These are phyloP conservation scores for Epichloe sp. DNA, from an alignment of 2,329 filamentous ascomycete species.

Conservation along the genomic window DNA sequence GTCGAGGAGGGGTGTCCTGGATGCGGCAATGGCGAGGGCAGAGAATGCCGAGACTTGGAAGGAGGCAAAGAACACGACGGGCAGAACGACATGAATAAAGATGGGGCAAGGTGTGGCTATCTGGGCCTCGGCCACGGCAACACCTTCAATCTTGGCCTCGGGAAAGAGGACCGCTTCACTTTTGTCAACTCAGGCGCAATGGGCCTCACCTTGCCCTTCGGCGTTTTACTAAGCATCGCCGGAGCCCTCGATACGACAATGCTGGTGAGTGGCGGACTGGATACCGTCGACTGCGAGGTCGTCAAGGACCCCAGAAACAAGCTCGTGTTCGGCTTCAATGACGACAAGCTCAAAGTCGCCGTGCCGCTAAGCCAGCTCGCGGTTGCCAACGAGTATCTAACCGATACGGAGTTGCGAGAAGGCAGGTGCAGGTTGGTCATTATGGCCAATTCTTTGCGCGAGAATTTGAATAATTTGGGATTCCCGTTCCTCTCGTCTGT, in stretches of 20 bases:
- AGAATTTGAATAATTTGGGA: not conserved
- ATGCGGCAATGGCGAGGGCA: not conserved
- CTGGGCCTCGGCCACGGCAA: no score
- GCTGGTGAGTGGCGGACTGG: not conserved
- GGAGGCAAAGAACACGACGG: not conserved
- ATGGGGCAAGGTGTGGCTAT: no score
- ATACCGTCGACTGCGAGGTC: not conserved
- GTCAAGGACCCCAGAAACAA: not conserved
- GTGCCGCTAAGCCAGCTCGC: not conserved
- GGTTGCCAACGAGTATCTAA: not conserved
- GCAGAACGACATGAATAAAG: no score
- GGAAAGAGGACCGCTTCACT: not conserved
- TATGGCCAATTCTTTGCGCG: accelerated
- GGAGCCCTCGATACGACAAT: not conserved
- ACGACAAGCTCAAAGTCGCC: not conserved
- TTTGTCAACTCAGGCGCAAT: not conserved
- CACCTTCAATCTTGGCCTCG: not conserved
- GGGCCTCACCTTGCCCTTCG: not conserved
- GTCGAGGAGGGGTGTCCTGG: not conserved
- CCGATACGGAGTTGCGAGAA: accelerated
- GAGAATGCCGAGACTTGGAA: not conserved
- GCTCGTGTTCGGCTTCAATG: not conserved
- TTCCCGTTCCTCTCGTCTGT: not conserved
- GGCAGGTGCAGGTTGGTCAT: not conserved
- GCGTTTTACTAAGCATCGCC: not conserved